These are phyloP conservation scores for Ascoidea asiatica DNA, from an alignment of 805 yeast species.

Conservation along the genomic window DNA sequence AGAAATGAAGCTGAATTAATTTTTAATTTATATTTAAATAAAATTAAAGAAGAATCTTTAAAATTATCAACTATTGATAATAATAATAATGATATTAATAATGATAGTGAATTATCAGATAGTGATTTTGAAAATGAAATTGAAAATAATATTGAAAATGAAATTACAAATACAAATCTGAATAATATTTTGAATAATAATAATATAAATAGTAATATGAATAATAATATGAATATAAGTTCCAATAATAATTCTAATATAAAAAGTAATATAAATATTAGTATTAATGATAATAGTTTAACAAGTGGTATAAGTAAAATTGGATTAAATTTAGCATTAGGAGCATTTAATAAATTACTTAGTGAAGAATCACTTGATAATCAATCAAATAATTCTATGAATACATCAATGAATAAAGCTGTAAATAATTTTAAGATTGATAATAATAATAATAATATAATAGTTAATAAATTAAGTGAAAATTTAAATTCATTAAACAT, in stretches of 20 bases:
- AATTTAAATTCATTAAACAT: background rate
- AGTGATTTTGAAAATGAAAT: background rate
- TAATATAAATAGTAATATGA: too few species aligned
- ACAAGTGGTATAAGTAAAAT: background rate
- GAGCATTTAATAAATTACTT: background rate
- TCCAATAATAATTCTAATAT: too few species aligned
- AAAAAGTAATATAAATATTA: background rate
- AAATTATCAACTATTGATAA: constrained; percentile 16
- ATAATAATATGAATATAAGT: background rate
- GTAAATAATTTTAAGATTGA: too few species aligned
- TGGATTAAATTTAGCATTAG: background rate
- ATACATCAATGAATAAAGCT: background rate
- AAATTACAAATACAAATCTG: too few species aligned
- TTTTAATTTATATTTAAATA: constrained; percentile 45
- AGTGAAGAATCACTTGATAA: background rate
- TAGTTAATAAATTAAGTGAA: too few species aligned
- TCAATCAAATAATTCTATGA: too few species aligned
- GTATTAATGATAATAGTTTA: background rate
- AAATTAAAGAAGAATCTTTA: constrained; percentile 30
- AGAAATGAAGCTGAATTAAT: constrained; percentile 59
- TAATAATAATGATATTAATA: constrained; percentile 9
- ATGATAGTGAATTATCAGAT: too few species aligned
- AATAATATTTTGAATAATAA: too few species aligned
- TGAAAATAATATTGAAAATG: too few species aligned
- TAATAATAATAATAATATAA: too few species aligned